Evolutionary conservation across 768 basidiomycete species (phyloP).

Genomic region (Candolleomyces efflorescens): DNA sequence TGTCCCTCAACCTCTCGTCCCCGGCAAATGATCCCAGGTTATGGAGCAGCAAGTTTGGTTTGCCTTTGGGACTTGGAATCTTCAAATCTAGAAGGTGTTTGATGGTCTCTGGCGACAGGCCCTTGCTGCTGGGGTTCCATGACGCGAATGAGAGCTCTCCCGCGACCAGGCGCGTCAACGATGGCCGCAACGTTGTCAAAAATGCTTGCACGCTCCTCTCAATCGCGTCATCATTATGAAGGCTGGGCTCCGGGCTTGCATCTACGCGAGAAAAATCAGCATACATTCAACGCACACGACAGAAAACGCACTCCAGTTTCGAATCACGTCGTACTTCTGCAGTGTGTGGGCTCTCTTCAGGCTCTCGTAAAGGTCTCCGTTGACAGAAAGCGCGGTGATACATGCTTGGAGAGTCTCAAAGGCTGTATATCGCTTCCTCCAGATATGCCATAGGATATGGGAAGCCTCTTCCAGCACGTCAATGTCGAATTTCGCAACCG

Average conservation of each 20-base stretch:
- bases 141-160: slow-evolving; percentile 29
- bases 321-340: slow-evolving; percentile 27
- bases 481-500: slow-evolving; percentile 32
- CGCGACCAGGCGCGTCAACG: slow-evolving; percentile 25
- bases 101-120: slow-evolving; percentile 16
- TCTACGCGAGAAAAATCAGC: background rate
- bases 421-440: slow-evolving; percentile 23
- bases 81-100: slow-evolving; percentile 24
- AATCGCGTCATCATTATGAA: slow-evolving; percentile 7
- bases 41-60: slow-evolving; percentile 38
- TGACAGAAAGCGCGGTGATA: slow-evolving; percentile 25
- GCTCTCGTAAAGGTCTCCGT: slow-evolving; percentile 26
- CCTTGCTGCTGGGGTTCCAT: slow-evolving; percentile 24
- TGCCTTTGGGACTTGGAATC: slow-evolving; percentile 34
- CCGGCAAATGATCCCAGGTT: slow-evolving; percentile 35
- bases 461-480: slow-evolving; percentile 36
- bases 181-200: slow-evolving; percentile 26
- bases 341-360: slow-evolving; percentile 27
- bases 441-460: slow-evolving; percentile 35
- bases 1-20: slow-evolving; percentile 24
- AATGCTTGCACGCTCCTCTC: slow-evolving; percentile 18
- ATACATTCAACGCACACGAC: background rate
- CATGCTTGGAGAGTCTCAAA: slow-evolving; percentile 31
- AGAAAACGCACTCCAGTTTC: slow-evolving; percentile 27
- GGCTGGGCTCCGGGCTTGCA: slow-evolving; percentile 6